Percentiles rank a stretch among this genome's conserved stretches.
Evolutionary conservation across 2,329 filamentous ascomycete genomes (phyloP).

Genomic region (Pseudogymnoascus sp.): DNA sequence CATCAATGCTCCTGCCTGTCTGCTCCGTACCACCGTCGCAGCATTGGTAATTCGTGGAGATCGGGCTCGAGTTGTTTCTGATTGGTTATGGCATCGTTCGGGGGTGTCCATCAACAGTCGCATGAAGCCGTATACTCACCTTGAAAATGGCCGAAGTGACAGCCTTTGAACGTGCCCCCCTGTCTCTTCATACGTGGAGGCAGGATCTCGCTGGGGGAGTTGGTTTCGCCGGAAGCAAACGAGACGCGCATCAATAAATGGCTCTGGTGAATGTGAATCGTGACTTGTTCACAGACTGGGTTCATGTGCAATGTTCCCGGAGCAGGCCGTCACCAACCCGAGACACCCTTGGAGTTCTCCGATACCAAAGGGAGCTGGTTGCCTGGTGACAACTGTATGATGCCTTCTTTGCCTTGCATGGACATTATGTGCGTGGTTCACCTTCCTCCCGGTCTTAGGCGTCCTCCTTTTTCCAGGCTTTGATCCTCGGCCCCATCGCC

Average conservation of each 20-base stretch:
- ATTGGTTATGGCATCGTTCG: constrained; percentile 6
- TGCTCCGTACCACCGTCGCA: not conserved
- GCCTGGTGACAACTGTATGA: not conserved
- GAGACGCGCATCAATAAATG: constrained; percentile 6
- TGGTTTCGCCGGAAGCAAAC: constrained; percentile 5
- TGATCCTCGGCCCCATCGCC: not conserved
- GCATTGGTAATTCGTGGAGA: not conserved
- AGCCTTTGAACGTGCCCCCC: not conserved
- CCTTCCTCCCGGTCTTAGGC: not conserved
- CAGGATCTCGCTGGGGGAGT: not conserved
- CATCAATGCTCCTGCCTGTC: not conserved
- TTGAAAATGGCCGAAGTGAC: not conserved
- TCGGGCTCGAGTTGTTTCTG: not conserved
- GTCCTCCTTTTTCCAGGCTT: not conserved
- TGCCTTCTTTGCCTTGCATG: constrained; percentile 5
- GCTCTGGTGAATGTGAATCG: not conserved
- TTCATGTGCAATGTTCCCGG: constrained; percentile 5
- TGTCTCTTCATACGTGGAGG: constrained; percentile 5
- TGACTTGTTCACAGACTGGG: constrained; percentile 4
- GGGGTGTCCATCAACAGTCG: not conserved
- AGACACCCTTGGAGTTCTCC: not conserved
- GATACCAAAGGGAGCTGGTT: not conserved
- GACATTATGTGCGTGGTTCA: constrained; percentile 6
- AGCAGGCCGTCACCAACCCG: not conserved
- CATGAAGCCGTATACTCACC: not conserved